Base-by-base conservation (phyloP, 495 filamentous ascomycete genomes). In the Xylaria castorea region DNA sequence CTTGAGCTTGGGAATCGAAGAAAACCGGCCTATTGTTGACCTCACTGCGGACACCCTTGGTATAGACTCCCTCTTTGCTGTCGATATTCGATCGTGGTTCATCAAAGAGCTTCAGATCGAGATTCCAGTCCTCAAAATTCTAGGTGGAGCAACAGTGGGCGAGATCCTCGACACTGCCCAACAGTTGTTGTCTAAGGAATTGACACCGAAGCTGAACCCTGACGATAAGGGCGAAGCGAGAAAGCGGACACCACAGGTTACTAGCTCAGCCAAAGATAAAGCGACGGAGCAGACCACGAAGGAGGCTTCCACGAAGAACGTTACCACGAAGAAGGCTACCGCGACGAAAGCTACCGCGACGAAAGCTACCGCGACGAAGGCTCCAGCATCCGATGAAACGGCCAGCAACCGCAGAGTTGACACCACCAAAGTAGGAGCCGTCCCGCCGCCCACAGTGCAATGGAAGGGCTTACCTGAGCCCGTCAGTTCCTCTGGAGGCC, bases 51-150 rank as follows among this genome's bases (percentile, higher is more conserved):
- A 66, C 22, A 53, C 27, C 20, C 34, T 68, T 7, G 57, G 73
- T 5, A 71, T 71, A 67, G 73, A 77, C 69, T 72, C 78, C 51
- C 48, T 77, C 8, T 71, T 85, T 0, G 85, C 86, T 0, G 80
- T 86, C 1, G 82, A 84, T 32, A 68, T 85, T 0, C 81, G 84
- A 0, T 66, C 74, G 1, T 88, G 86, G 86, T 80, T 85, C 40
- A 75, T 75, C 38, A 83, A 83, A 64, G 74, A 78, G 8, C 48
- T 86, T 0, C 71, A 77, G 0, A 76, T 80, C 14, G 81, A 88
- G 48, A 70, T 88, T 1, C 82, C 86, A 16, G 50, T 83, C 0
- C 72, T 84, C 9, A 80, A 82, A 69, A 66, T 75, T 20, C 46
- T 75, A 8, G 46, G 57, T 4, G 69, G 69, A 16, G 46, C 42